Evolutionary conservation across 805 yeast genomes (phyloP), one percentile per base, ranked within the genome.

Genomic region (Yarrowia deformans): DNA sequence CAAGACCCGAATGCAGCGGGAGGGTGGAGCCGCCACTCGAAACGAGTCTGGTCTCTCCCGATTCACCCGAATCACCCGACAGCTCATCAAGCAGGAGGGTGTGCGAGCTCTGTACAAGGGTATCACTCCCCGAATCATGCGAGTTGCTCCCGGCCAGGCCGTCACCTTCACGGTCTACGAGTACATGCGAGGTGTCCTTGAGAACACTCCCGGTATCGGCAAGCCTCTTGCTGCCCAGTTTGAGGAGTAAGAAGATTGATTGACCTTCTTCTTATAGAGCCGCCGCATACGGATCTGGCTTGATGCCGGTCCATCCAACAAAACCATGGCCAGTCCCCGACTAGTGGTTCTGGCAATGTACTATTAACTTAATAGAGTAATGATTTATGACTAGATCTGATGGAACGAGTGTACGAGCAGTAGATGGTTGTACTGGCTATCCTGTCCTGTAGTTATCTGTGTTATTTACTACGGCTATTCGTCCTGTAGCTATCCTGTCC

Each of bases 131-230:
- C 89, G 99, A 83, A 94, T 94, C 74, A 93, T 94, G 97, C 90
- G 99, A 82, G 99, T 94, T 67, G 99, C 99, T 13, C 98, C 99
- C 32, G 99, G 99, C 71, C 99, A 94, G 82, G 98, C 98, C 69
- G 98, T 94, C 69, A 95, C 98, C 18, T 94, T 94, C 82, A 95
- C 98, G 8, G 97, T 95, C 54, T 94, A 94, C 80, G 99, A 94
- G 82, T 89, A 84, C 77, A 90, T 92, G 78, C 90, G 93, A 79
- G 86, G 84, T 29, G 81, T 83, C 63, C 84, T 93, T 78, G 90
- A 77, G 49, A 71, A 73, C 69, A 54, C 73, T 48, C 76, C 76
- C n/a, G 71, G 70, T 16, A 66, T 66, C 37, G 69, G 69, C n/a
- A 54, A 42, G 50, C 61, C 60, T 18, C 39, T 63, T 7, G 69